These are phyloP conservation scores for Tuctoria greenei DNA, from an alignment of 176 grass and related monocot genomes.

Conservation along the genomic window DNA sequence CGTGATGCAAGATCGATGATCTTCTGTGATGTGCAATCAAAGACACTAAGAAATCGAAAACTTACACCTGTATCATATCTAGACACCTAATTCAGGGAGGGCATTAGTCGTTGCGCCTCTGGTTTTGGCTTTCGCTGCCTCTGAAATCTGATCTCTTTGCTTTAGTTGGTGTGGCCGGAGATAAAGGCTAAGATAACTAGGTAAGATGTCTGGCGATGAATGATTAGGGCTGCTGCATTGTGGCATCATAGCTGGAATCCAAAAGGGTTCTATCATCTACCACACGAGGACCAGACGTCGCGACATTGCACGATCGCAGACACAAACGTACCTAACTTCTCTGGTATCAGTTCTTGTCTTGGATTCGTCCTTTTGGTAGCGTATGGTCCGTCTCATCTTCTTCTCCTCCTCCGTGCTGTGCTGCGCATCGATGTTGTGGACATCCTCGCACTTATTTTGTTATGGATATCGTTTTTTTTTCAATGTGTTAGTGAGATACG, in stretches of 20 bases:
- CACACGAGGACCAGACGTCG: neutral
- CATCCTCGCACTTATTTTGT: neutral
- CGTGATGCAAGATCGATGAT: neutral
- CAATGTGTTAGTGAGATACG: neutral
- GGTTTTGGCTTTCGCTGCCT: slow-evolving; percentile 19
- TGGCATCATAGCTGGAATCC: slow-evolving; percentile 44
- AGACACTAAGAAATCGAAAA: neutral
- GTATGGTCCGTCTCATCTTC: neutral
- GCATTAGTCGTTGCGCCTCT: neutral
- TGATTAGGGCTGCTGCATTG: slow-evolving; percentile 21
- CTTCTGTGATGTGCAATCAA: neutral
- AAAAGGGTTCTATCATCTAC: slow-evolving; percentile 13
- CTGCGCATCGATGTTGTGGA: neutral
- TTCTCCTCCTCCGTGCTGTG: neutral
- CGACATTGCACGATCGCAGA: neutral
- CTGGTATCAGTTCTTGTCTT: slow-evolving; percentile 1
- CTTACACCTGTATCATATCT: neutral
- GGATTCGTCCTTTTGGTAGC: neutral
- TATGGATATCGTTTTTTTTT: neutral
- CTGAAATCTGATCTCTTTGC: slow-evolving; percentile 5
- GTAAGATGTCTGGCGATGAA: slow-evolving; percentile 23
- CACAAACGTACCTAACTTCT: slow-evolving; percentile 8
- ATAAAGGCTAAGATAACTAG: neutral
- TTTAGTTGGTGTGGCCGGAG: slow-evolving; percentile 33
- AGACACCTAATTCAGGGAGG: neutral